Percentiles rank a stretch among this genome's conserved stretches.
These are phyloP conservation scores for Trametes elegans DNA, from an alignment of 768 basidiomycete species.

Conservation along the genomic window DNA sequence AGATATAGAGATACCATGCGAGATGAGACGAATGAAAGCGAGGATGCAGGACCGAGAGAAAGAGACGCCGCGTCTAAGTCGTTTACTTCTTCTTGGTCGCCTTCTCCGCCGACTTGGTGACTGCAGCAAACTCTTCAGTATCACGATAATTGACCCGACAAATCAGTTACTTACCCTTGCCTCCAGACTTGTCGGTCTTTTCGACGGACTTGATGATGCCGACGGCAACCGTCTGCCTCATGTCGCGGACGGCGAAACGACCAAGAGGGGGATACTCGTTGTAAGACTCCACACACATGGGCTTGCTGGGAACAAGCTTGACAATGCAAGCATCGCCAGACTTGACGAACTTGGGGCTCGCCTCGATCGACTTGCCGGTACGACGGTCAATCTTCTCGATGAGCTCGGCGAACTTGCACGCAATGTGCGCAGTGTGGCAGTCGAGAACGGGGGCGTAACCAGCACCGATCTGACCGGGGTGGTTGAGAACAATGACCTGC, in stretches of 20 bases:
- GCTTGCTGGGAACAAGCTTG: constrained; percentile 95
- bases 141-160: background rate
- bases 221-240: constrained; percentile 99
- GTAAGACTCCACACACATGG: constrained; percentile 93
- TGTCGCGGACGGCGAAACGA: constrained; percentile 99
- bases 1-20: constrained; percentile 34
- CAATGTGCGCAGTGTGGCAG: constrained; percentile 99
- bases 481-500: constrained; percentile 99
- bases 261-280: constrained; percentile 98
- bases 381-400: constrained; percentile 99
- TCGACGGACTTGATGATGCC: constrained; percentile 99
- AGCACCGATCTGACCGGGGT: constrained; percentile 99
- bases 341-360: constrained; percentile 95
- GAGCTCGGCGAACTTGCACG: constrained; percentile 98
- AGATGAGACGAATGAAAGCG: constrained; percentile 43
- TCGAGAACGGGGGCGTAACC: constrained; percentile 99
- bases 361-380: constrained; percentile 90
- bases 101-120: constrained; percentile 96
- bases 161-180: constrained; percentile 64
- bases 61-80: constrained; percentile 42
- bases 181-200: constrained; percentile 85
- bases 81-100: constrained; percentile 93
- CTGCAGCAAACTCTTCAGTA: too few relatives aligned
- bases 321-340: constrained; percentile 99
- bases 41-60: constrained; percentile 42